phyloP scores from a whole-genome alignment of 78 protist species.

The Trichosphaerium sp. region DNA sequence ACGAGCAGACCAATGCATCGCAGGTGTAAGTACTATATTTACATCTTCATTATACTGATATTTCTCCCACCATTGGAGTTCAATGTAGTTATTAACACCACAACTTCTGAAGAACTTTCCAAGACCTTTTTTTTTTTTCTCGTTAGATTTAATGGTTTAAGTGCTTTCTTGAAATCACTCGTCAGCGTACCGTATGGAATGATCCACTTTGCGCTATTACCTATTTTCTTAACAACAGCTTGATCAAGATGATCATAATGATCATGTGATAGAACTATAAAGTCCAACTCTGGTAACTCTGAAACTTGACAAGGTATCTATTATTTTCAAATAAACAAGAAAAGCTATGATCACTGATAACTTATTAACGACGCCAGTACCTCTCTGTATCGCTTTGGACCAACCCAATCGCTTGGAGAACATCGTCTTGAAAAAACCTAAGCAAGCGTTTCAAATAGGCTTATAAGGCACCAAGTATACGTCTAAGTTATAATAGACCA shows the following conservation, averaged over 20 bases:
- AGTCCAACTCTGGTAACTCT: no score
- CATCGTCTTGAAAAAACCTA: slow-evolving; percentile 11
- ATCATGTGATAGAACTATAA: slow-evolving; percentile 5
- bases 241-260: slow-evolving; percentile 44
- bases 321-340: not conserved
- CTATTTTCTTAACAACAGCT: not conserved
- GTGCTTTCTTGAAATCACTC: slow-evolving; percentile 11
- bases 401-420: slow-evolving; percentile 28
- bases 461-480: no score
- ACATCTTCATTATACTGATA: not conserved
- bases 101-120: not conserved
- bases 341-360: not conserved
- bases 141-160: no score
- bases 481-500: no score
- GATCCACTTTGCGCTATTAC: not conserved
- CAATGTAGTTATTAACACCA: slow-evolving; percentile 5
- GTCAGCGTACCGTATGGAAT: slow-evolving; percentile 31
- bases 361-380: no score
- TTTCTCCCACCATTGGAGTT: slow-evolving; percentile 48
- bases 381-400: slow-evolving; percentile 23
- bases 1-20: slow-evolving; percentile 8
- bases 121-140: no score
- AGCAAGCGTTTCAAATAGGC: no score
- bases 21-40: slow-evolving; percentile 16
- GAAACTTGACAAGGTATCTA: not conserved